Percentiles rank a stretch among this genome's conserved stretches.
Evolutionary conservation across 805 yeast genomes (phyloP).

Genomic region (Suhomyces emberorum): DNA sequence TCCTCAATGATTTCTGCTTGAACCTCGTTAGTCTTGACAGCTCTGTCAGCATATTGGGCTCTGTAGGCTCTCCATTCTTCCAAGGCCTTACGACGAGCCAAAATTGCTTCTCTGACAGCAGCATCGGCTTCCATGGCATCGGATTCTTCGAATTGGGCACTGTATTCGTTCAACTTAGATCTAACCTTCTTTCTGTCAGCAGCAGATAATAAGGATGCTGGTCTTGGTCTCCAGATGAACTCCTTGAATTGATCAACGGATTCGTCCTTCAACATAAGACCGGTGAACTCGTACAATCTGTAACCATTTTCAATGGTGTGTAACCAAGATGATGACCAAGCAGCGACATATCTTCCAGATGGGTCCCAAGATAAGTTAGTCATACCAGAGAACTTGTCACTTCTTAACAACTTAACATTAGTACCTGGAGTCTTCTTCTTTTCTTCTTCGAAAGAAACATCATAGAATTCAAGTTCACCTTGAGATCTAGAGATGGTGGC

Average conservation of each 20-base stretch:
- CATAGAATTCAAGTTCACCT: slow-evolving; percentile 82
- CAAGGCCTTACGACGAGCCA: slow-evolving; percentile 75
- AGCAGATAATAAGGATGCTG: slow-evolving; percentile 68
- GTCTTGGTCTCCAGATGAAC: slow-evolving; percentile 97
- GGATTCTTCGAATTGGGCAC: slow-evolving; percentile 88
- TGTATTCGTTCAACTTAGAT: slow-evolving; percentile 83
- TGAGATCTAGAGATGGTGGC: slow-evolving; percentile 46
- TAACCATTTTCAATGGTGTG: slow-evolving; percentile 88
- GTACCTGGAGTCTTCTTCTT: slow-evolving; percentile 49
- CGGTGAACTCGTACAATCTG: slow-evolving; percentile 81
- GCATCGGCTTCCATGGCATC: slow-evolving; percentile 96
- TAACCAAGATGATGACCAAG: slow-evolving; percentile 84
- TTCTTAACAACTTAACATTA: slow-evolving; percentile 58
- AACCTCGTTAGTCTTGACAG: slow-evolving; percentile 47
- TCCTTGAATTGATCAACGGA: slow-evolving; percentile 79
- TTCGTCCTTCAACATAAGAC: slow-evolving; percentile 73
- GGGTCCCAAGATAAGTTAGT: slow-evolving; percentile 93
- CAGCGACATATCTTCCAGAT: slow-evolving; percentile 85
- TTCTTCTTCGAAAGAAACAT: slow-evolving; percentile 78
- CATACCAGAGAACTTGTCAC: slow-evolving; percentile 69
- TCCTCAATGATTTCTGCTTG: slow-evolving; percentile 64
- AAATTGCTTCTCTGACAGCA: slow-evolving; percentile 84
- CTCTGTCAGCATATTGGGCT: slow-evolving; percentile 31
- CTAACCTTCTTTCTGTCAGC: slow-evolving; percentile 85
- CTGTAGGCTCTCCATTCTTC: slow-evolving; percentile 88